Base-by-base conservation (phyloP, 257 asterid genomes). In the Gardenia jasminoides region DNA sequence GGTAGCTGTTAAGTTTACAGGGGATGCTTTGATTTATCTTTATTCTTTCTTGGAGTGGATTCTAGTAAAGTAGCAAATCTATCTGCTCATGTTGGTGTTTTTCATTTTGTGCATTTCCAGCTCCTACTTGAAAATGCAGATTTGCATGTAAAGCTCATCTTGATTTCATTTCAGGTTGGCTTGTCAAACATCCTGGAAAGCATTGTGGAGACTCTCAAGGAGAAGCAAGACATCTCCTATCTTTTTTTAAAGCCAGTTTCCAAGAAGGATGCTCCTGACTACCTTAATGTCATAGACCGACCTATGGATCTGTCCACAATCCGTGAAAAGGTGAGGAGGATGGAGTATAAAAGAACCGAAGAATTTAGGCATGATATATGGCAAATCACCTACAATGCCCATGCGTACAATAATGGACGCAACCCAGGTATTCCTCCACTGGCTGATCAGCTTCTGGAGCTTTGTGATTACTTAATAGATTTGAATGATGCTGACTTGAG, bases 341-440 rank as follows among this genome's bases (percentile, higher is more conserved):
- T 96, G 92, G 91, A 87, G 81, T 96, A 96, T 91, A 93, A 87
- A 85, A 86, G 72, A 87, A 97, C 92, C 5, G 91, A 90, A 9
- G 97, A 93, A 9, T 96, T 96, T 82, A 90, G 99, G 86, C 96
- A 91, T 15, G 99, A 96, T 22, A 91, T 96, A 56, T 89, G 61
- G 73, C 97, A 88, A 84, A 96, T 96, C 26, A 88, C 83, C 31
- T 74, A n/a, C 86, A 96, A 96, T 67, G 98, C 99, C 73, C 99
- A 96, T 80, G 77, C 24, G 72, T 96, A 96, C 84, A 93, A 93
- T 54, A 96, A 91, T 75, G 70, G 89, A 67, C 90, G 97, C 48
- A 88, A 96, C 81, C 99, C 99, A 80, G 90, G 91, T 75, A 96
- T 96, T 83, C 99, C 99, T 80, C 99, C 99, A 59, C 94, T 93